These are phyloP conservation scores for Lecanicillium sp. DNA, from an alignment of 2,329 filamentous ascomycete genomes.

Conservation along the genomic window DNA sequence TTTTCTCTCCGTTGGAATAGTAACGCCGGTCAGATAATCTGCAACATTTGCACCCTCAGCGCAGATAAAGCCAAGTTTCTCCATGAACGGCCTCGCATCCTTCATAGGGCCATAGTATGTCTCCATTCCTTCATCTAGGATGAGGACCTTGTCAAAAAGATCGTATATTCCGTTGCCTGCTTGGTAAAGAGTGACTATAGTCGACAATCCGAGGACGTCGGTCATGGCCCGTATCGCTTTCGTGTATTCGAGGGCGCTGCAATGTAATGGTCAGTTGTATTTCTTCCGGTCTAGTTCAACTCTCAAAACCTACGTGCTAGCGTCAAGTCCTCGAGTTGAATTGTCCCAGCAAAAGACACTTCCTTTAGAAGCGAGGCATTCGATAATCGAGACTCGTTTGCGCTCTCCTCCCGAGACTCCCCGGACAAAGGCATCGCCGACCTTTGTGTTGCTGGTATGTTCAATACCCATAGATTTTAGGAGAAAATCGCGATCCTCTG, in stretches of 20 bases:
- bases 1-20: slow-evolving; percentile 58
- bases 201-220: slow-evolving; percentile 49
- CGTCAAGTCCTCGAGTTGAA: slow-evolving; percentile 56
- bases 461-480: slow-evolving; percentile 48
- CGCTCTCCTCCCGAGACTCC: slow-evolving; percentile 62
- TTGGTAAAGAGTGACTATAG: slow-evolving; percentile 60
- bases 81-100: slow-evolving; percentile 56
- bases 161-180: slow-evolving; percentile 63
- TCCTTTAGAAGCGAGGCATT: slow-evolving; percentile 49
- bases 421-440: slow-evolving; percentile 57
- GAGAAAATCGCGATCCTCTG: slow-evolving; percentile 43
- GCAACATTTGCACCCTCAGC: slow-evolving; percentile 53
- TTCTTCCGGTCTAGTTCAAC: background rate
- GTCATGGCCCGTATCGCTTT: slow-evolving; percentile 57
- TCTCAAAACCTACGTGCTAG: slow-evolving; percentile 40
- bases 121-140: slow-evolving; percentile 57
- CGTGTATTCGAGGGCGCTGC: slow-evolving; percentile 47
- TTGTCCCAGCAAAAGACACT: slow-evolving; percentile 62
- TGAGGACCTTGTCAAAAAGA: slow-evolving; percentile 61
- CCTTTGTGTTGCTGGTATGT: slow-evolving; percentile 56
- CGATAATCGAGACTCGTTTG: slow-evolving; percentile 62
- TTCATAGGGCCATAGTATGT: slow-evolving; percentile 55
- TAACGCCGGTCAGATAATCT: slow-evolving; percentile 59
- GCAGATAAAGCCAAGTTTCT: slow-evolving; percentile 54
- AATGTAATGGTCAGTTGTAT: slow-evolving; percentile 1